phyloP scores from a whole-genome alignment of 2,329 filamentous ascomycete genomes.

The Fusarium torulosum region DNA sequence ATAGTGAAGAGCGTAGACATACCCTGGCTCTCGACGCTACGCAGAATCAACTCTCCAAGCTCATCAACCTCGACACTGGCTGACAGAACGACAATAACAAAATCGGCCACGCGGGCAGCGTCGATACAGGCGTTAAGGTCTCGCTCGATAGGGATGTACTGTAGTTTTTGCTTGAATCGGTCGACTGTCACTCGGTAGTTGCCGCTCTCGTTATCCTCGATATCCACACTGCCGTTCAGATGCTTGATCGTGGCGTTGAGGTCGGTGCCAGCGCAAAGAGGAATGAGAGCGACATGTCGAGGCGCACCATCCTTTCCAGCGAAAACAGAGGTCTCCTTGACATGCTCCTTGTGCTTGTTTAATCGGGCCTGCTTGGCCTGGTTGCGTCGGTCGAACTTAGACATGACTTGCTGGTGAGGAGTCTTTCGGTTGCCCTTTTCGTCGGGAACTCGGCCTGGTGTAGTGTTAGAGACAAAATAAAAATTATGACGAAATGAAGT shows the following conservation, averaged over 20 bases:
- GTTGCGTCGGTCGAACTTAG: conserved; percentile 94
- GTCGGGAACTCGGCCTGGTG: conserved; percentile 78
- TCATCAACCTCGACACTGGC: conserved; percentile 86
- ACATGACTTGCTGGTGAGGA: conserved; percentile 96
- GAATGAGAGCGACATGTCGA: conserved; percentile 87
- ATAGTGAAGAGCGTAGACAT: conserved; percentile 91
- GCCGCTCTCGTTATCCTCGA: conserved; percentile 73
- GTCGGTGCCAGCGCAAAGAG: conserved; percentile 81
- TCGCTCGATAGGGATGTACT: conserved; percentile 81
- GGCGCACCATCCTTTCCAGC: conserved; percentile 88
- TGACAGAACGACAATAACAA: conserved; percentile 87
- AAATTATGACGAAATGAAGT: background rate
- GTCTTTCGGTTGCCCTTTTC: conserved; percentile 85
- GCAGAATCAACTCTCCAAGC: conserved; percentile 85
- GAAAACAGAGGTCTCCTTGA: conserved; percentile 84
- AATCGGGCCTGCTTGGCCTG: conserved; percentile 91
- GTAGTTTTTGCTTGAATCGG: conserved; percentile 93
- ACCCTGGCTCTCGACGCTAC: conserved; percentile 91
- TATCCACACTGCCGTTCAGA: conserved; percentile 84
- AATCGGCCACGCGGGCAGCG: conserved; percentile 89
- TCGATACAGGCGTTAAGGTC: conserved; percentile 85
- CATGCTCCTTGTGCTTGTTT: conserved; percentile 85
- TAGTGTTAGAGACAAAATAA: background rate
- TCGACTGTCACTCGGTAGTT: conserved; percentile 79
- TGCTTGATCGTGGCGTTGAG: conserved; percentile 73